These are phyloP conservation scores for Ophiocordyceps robertsii DNA, from an alignment of 2,329 filamentous ascomycete genomes.

Conservation along the genomic window DNA sequence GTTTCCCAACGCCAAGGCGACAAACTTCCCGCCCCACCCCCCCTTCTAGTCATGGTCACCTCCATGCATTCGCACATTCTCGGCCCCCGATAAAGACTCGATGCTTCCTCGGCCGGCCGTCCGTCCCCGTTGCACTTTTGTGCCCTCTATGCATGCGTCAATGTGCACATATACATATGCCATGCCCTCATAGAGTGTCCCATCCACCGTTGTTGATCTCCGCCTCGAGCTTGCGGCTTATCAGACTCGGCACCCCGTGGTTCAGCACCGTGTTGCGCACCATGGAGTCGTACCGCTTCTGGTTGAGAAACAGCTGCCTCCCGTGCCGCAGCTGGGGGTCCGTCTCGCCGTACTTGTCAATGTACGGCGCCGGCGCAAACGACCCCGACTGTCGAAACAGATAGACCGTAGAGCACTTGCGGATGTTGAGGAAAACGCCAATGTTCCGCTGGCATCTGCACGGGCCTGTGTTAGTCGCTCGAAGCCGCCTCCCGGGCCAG, in stretches of 20 bases:
- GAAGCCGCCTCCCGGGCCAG: not conserved
- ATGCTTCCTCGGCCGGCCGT: too few relatives aligned
- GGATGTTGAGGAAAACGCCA: constrained; percentile 91
- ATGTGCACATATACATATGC: not conserved
- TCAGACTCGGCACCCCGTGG: constrained; percentile 77
- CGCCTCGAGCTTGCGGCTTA: constrained; percentile 79
- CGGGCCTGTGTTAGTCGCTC: not conserved
- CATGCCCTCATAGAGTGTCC: constrained; percentile 50
- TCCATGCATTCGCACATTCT: too few relatives aligned
- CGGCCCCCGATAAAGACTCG: too few relatives aligned
- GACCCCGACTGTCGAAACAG: constrained; percentile 71
- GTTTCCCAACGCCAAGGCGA: too few relatives aligned
- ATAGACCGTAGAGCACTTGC: constrained; percentile 87
- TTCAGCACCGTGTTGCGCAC: constrained; percentile 75
- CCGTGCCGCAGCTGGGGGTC: constrained; percentile 82
- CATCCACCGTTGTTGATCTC: constrained; percentile 96
- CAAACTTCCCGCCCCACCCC: too few relatives aligned
- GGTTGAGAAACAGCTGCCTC: constrained; percentile 82
- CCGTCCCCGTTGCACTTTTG: too few relatives aligned
- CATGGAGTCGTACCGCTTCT: constrained; percentile 83
- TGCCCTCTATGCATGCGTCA: too few relatives aligned
- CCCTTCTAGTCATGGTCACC: too few relatives aligned
- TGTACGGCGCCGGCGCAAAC: constrained; percentile 79
- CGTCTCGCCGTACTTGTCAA: constrained; percentile 91
- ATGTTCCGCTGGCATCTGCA: constrained; percentile 73